Evolutionary conservation across 805 yeast species (phyloP), one percentile per base, ranked within the genome.

Genomic region (Candida manassasensis): DNA sequence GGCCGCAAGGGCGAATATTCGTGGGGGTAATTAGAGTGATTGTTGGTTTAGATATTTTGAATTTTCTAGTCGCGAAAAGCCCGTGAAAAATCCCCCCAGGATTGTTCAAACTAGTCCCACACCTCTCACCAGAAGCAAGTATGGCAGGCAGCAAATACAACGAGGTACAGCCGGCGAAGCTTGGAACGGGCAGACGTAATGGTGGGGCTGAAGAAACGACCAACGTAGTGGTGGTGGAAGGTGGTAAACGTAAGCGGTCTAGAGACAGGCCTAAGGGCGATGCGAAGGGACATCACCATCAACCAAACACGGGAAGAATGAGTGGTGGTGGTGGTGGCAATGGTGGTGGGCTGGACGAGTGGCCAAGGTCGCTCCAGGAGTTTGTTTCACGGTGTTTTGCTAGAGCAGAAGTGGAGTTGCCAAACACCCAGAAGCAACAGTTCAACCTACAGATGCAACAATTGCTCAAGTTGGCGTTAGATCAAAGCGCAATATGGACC

Each of bases 341-440:
- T 19, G 22, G 22, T 8, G 15, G 15, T 10, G 9, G 19, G 18
- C 15, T 14, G 18, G 22, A 29, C 7, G 32, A 42, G 6, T 79
- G 84, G 84, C 86, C 85, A 1, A 61, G 53, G n/a, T 50, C 70
- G 3, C 54, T 80, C 27, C 76, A 69, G 48, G 50, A 54, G 10
- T 81, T 77, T 50, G 76, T 79, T 5, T 60, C 63, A 4, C 43
- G 57, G 8, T 62, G 77, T 27, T 79, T 79, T 47, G 47, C 50
- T 10, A 52, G 56, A 36, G 63, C 75, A 0, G 57, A 53, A 15
- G 39, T 37, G 12, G 47, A 56, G 6, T 54, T 71, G 10, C 55
- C 57, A 31, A 61, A 67, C 3, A 39, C 39, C 5, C 50, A 54
- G 2, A 69, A 65, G 43, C 49, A 53, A 6, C 44, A 49, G 22